Evolutionary conservation across 2,329 filamentous ascomycete species (phyloP), one percentile per base, ranked within the genome.

Genomic region (Gnomoniopsis sp.): DNA sequence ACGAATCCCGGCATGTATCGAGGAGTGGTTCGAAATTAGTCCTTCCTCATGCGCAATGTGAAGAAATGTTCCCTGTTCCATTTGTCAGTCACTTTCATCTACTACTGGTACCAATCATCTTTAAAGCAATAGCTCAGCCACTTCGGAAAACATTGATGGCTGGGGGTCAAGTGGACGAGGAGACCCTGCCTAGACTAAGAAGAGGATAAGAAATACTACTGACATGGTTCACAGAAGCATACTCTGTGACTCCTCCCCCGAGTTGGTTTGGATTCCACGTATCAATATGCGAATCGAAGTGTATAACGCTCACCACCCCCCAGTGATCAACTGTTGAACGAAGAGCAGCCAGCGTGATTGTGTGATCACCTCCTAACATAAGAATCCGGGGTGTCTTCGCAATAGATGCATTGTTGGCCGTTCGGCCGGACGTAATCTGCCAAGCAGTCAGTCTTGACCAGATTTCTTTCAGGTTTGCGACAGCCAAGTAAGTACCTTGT

Each of bases 251-350:
- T 1, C 81, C 81, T 21, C 83, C 83, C 12, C 82, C 80, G 3
- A 85, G 65, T 0, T 82, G 78, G 0, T 78, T 79, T 0, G 88
- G 88, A 67, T 90, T 83, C 88, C 88, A 91, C 0, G 88, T 91
- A 69, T 91, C 88, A 8, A 90, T 77, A 67, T 91, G 87, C 4
- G 65, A 84, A 63, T 88, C 85, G 64, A 88, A 88, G 67, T 88
- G 86, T 30, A 88, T 74, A 3, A 88, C 85, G 1, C 83, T 83
- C 14, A 88, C 79, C 2, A 79, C 76, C 19, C 80, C 83, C 79
- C 79, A 86, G 53, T 76, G 76, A 41, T 78, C 71, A 63, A 85
- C 80, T n/a, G 84, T 79, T 57, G 84, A 84, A 2, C 86, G 73
- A 22, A 89, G 75, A 0, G 86, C 85, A 0, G 85, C 81, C 1